These are phyloP conservation scores for Leccinellum luteum DNA, from an alignment of 768 basidiomycete species.

Conservation along the genomic window DNA sequence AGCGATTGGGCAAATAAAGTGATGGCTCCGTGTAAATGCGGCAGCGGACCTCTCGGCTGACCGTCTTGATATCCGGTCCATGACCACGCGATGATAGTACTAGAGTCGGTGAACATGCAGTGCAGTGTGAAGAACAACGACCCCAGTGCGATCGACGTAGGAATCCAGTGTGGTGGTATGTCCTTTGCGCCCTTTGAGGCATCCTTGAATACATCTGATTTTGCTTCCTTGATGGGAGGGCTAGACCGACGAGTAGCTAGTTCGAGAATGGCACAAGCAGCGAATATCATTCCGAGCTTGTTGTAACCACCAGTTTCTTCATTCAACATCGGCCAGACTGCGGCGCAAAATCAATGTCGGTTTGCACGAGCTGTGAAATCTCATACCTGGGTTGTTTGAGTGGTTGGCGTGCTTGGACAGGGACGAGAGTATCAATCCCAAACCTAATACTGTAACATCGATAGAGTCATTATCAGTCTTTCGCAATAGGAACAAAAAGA, in stretches of 20 bases:
- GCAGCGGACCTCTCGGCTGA: conserved; percentile 62
- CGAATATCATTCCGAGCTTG: conserved; percentile 58
- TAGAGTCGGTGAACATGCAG: conserved; percentile 69
- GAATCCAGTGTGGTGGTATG: conserved; percentile 33
- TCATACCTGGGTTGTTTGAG: conserved; percentile 72
- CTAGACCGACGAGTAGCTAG: conserved; percentile 42
- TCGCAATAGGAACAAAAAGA: neutral
- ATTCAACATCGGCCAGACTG: conserved; percentile 80
- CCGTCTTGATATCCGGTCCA: conserved; percentile 83
- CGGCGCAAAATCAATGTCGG: neutral
- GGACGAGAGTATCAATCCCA: conserved; percentile 65
- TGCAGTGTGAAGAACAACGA: conserved; percentile 70
- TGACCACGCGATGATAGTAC: conserved; percentile 80
- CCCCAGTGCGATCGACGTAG: conserved; percentile 56
- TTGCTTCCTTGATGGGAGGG: conserved; percentile 1
- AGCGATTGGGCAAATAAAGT: conserved; percentile 62
- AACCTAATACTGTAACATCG: conserved; percentile 49
- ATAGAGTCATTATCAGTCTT: neutral
- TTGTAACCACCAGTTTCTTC: conserved; percentile 68
- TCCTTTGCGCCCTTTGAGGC: conserved; percentile 2
- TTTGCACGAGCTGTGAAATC: neutral
- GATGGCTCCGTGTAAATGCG: conserved; percentile 66
- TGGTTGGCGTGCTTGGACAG: conserved; percentile 76
- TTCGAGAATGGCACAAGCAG: conserved; percentile 56
- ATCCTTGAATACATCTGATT: neutral